These are phyloP conservation scores for Phytophthora uliginosa DNA, from an alignment of 352 stramenopile species.

Conservation along the genomic window DNA sequence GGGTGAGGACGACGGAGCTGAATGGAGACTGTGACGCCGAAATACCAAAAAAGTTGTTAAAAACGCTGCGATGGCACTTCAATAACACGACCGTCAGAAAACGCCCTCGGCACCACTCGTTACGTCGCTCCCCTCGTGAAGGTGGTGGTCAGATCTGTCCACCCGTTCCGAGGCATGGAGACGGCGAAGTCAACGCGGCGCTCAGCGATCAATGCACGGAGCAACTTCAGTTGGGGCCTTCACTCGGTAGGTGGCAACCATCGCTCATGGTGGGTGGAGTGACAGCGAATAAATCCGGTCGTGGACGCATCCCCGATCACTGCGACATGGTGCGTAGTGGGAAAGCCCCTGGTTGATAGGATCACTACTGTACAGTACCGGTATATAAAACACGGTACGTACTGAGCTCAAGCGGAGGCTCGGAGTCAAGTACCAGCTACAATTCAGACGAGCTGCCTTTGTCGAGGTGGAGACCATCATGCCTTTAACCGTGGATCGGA, in stretches of 20 bases:
- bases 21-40: conserved; percentile 15
- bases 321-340: background rate
- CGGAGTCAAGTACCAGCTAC: no score
- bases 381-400: no score
- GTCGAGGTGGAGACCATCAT: background rate
- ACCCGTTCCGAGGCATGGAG: background rate
- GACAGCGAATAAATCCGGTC: background rate
- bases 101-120: conserved; percentile 17
- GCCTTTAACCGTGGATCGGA: no score
- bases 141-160: background rate
- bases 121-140: conserved; percentile 9
- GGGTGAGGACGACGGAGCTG: background rate
- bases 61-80: conserved; percentile 4
- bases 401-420: no score
- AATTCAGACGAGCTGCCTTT: background rate
- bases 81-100: conserved; percentile 24
- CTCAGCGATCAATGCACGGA: background rate
- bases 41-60: background rate
- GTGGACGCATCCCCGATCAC: background rate
- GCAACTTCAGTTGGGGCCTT: background rate
- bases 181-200: background rate
- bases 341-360: background rate
- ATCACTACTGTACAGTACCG: no score
- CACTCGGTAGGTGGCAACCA: background rate
- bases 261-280: background rate